Evolutionary conservation across 208 protist genomes (phyloP).

Genomic region (Strigomonas culicis): DNA sequence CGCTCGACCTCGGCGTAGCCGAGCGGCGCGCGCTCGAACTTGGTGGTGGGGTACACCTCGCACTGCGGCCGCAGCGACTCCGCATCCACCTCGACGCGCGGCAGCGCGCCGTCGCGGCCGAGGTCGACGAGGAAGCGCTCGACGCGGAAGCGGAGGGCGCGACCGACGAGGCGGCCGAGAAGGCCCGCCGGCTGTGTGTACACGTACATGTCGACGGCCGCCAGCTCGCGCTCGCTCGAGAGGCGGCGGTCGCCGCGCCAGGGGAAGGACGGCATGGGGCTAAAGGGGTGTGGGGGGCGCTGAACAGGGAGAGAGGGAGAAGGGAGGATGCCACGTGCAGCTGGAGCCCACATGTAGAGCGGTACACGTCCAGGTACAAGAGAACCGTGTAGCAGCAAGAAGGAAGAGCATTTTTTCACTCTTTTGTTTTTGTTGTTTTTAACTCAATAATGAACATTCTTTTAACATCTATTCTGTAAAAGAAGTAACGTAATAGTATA

Average conservation of each 20-base stretch:
- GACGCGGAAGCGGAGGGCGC: slow-evolving; percentile 64
- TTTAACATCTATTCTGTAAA: slow-evolving; percentile 2
- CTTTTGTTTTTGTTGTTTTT: not conserved
- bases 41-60: slow-evolving; percentile 55
- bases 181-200: slow-evolving; percentile 70
- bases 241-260: slow-evolving; percentile 15
- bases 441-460: slow-evolving; percentile 7
- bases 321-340: not conserved
- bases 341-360: not conserved
- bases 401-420: not conserved
- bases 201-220: slow-evolving; percentile 78
- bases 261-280: slow-evolving; percentile 11
- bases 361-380: not conserved
- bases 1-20: slow-evolving; percentile 65
- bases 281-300: slow-evolving; percentile 15
- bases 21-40: slow-evolving; percentile 47
- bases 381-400: not conserved
- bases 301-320: not conserved
- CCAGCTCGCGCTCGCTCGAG: slow-evolving; percentile 46
- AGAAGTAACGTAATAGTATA: not conserved
- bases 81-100: slow-evolving; percentile 64
- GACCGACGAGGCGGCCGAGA: slow-evolving; percentile 67
- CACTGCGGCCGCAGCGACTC: slow-evolving; percentile 72
- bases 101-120: slow-evolving; percentile 23
- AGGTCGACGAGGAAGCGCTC: slow-evolving; percentile 57